A percentile compares a stretch with the other conserved stretches of the same genome.
These are phyloP conservation scores for Aspergillus egyptiacus DNA, from an alignment of 495 filamentous ascomycete genomes.

Conservation along the genomic window DNA sequence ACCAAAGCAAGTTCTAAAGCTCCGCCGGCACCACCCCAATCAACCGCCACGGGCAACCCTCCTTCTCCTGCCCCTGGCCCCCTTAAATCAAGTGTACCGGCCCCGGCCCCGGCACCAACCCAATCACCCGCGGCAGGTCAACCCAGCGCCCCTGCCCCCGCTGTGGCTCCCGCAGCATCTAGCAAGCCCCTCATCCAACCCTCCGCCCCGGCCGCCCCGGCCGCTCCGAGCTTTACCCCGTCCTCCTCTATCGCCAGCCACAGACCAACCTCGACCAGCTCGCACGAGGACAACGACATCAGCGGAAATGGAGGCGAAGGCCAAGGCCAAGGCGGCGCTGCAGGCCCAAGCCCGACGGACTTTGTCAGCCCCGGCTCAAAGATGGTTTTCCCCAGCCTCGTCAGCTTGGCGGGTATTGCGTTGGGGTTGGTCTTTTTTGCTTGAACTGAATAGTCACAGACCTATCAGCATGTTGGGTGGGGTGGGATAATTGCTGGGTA, in stretches of 20 bases:
- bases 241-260: constrained; percentile 2
- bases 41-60: too few relatives aligned
- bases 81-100: constrained; percentile 3
- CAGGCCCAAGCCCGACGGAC: constrained; percentile 20
- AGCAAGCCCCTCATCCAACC: neutral
- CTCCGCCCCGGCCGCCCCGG: neutral
- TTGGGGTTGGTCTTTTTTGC: constrained; percentile 17
- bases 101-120: too few relatives aligned
- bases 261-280: constrained; percentile 7
- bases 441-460: too few relatives aligned
- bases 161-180: neutral
- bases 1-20: too few relatives aligned
- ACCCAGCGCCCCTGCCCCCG: constrained; percentile 4
- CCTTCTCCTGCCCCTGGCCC: too few relatives aligned
- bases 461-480: too few relatives aligned
- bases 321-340: neutral
- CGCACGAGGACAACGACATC: neutral
- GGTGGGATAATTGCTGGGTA: too few relatives aligned
- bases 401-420: constrained; percentile 25
- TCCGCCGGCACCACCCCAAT: too few relatives aligned
- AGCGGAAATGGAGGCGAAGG: too few relatives aligned
- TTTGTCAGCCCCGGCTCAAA: constrained; percentile 30
- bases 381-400: constrained; percentile 25
- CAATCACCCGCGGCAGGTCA: neutral
- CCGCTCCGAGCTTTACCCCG: constrained; percentile 6